Evolutionary conservation across 192 early-diverging fungal genomes (phyloP), one percentile per base, ranked within the genome.

Genomic region (Dissophora ornata): DNA sequence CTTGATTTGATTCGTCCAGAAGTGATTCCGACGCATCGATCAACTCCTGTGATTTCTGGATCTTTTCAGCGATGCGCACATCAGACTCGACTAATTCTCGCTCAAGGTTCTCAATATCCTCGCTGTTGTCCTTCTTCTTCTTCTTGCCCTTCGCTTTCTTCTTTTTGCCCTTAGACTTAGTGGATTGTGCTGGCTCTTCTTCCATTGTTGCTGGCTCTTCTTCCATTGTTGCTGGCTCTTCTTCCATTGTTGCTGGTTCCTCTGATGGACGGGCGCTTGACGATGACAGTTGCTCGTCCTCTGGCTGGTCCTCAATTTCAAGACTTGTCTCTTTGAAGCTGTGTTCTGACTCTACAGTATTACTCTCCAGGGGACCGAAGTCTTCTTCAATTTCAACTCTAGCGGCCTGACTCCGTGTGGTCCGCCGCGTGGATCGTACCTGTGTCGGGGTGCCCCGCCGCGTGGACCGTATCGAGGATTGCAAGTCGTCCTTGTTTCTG

Each of bases 111-210:
- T 71, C 59, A 25, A 56, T 15, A 24, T 59, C 29, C 28, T 61
- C 57, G 21, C 22, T 41, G 22, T 7, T 32, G 38, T 21, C 30
- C 38, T 59, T 40, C 29, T 69, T 62, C 13, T 36, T 13, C 42
- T 57, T 38, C 36, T 71, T 68, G 26, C 66, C 38, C 26, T 68
- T 68, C 36, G 41, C 49, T 28, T 67, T 68, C 34, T 57, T 57
- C 36, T 68, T 68, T 9, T 38, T 24, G 19, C 56, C 26, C 38
- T 68, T 68, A 26, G 54, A 8, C n/a, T 49, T 58, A 22, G 56
- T 24, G 2, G 46, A 22, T 6, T 50, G 22, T 24, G 8, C 4
- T 28, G 50, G 33, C 4, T 51, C 42, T 21, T 48, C 29, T 5
- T 15, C 5, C 18, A 57, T 28, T 3, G 32, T 45, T 10, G 22